Base-by-base conservation (phyloP, 2,329 filamentous ascomycete genomes). In the Calonectria pauciramosa region DNA sequence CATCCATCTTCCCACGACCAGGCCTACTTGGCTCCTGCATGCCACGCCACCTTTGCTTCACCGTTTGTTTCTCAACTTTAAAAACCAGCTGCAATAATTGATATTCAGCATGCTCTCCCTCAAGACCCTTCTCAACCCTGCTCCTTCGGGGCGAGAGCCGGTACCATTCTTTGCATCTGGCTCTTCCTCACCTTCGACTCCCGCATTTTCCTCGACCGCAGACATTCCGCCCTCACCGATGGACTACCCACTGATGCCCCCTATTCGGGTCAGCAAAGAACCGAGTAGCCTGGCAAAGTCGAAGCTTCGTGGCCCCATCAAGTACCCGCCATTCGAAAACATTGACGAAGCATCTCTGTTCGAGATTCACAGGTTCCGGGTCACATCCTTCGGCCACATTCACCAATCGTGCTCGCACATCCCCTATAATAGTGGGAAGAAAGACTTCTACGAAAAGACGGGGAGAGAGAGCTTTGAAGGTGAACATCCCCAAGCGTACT, bases 351-450 rank as follows among this genome's bases (percentile, higher is more conserved):
- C 87, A 28, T 87, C 94, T 20, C 85, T 89, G 13, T 85, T 86
- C 18, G 88, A 93, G 76, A 90, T 97, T 75, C 86, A 86, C 49
- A 87, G 87, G 49, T 96, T 94, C 81, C 87, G 90, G 20, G 88
- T 98, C 68, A 90, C 89, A 70, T 94, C 95, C 0, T 87, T 93
- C 77, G 91, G 91, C 2, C 86, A 88, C 75, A 95, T 94, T 75
- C 85, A 87, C 60, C 87, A 90, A 36, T 93, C 89, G 75, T 91
- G 91, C 77, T 89, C 93, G 67, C 95, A 96, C 81, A 98, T 98
- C 73, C 96, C 96, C 0, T 99, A 99, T 86, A 96, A 95, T 82
- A 98, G 96, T 83, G 94, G 95, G 78, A 99, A 98, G 88, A 98
- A 97, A 84, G 91, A 93, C 74, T 98, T 98, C 81, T 91, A 93